Conservation (phyloP, 2,329 filamentous ascomycete genomes). For the Spiromastix sp. region DNA sequence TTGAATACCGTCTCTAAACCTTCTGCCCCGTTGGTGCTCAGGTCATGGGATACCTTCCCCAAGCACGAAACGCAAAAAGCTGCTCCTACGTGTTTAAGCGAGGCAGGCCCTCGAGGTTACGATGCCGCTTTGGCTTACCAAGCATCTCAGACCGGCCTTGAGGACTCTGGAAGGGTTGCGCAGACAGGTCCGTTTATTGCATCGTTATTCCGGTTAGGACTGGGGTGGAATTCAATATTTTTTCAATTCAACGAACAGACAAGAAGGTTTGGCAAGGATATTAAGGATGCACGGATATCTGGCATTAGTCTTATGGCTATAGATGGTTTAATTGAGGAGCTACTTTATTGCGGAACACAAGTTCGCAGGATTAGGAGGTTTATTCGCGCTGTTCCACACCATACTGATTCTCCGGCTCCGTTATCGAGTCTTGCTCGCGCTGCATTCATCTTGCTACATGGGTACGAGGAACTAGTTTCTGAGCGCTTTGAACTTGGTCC, state of each 20-base stretch:
- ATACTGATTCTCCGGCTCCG: slow-evolving; percentile 19
- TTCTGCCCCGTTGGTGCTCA: slow-evolving; percentile 14
- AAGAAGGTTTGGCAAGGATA: slow-evolving; percentile 27
- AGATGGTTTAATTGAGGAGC: slow-evolving; percentile 19
- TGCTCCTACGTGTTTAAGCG: slow-evolving; percentile 32
- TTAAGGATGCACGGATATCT: slow-evolving; percentile 37
- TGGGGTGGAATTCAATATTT: slow-evolving; percentile 35
- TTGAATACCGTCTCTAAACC: slow-evolving; percentile 17
- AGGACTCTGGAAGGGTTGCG: slow-evolving; percentile 21
- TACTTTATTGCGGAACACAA: slow-evolving; percentile 26
- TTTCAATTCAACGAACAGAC: slow-evolving; percentile 30
- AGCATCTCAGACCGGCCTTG: slow-evolving; percentile 12
- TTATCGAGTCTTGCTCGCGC: slow-evolving; percentile 27
- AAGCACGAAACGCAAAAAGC: slow-evolving; percentile 22
- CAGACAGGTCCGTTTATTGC: slow-evolving; percentile 29
- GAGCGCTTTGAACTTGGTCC: slow-evolving; percentile 15
- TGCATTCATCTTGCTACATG: slow-evolving; percentile 24
- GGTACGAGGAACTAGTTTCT: slow-evolving; percentile 26
- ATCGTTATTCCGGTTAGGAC: slow-evolving; percentile 29
- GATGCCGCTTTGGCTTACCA: slow-evolving; percentile 27
- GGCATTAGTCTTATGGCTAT: slow-evolving; percentile 40
- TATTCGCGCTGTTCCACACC: slow-evolving; percentile 18
- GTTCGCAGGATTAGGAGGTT: slow-evolving; percentile 29
- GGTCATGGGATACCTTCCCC: slow-evolving; percentile 34
- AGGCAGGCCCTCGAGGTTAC: slow-evolving; percentile 30